Conservation (phyloP, 306 rosid species). For the Astragalus glycyphyllos region DNA sequence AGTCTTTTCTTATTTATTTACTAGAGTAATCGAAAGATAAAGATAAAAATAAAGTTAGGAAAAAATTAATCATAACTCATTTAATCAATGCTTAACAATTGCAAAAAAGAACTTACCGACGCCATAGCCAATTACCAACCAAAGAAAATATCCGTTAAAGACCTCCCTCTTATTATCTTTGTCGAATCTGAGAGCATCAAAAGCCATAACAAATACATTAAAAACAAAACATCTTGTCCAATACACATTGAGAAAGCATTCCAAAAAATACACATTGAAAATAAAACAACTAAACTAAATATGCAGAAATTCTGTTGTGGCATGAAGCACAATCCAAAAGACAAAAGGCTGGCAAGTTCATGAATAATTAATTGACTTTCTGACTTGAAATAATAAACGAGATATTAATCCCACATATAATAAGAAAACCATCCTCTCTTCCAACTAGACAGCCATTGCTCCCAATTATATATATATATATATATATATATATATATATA, state of each 20-base stretch:
- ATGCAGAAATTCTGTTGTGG: background rate
- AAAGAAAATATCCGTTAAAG: slow-evolving; percentile 65
- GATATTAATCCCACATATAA: background rate
- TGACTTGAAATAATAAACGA: background rate
- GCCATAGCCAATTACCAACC: slow-evolving; percentile 88
- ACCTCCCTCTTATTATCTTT: slow-evolving; percentile 64
- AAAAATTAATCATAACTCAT: no score
- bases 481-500: no score
- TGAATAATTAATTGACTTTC: background rate
- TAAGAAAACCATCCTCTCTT: no score
- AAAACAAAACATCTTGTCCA: slow-evolving; percentile 24
- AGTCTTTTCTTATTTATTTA: slow-evolving; percentile 1
- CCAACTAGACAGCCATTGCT: no score
- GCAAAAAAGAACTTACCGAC: slow-evolving; percentile 65
- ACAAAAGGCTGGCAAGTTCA: background rate
- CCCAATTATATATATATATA: no score
- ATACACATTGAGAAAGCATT: background rate
- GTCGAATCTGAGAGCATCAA: slow-evolving; percentile 77
- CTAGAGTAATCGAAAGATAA: no score
- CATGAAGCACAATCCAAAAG: slow-evolving; percentile 10
- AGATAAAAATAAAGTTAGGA: no score
- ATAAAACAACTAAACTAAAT: background rate
- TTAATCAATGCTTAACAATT: background rate
- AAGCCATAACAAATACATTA: slow-evolving; percentile 37
- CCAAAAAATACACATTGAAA: no score